These are phyloP conservation scores for Crucibulum laeve DNA, from an alignment of 768 basidiomycete species.

Conservation along the genomic window DNA sequence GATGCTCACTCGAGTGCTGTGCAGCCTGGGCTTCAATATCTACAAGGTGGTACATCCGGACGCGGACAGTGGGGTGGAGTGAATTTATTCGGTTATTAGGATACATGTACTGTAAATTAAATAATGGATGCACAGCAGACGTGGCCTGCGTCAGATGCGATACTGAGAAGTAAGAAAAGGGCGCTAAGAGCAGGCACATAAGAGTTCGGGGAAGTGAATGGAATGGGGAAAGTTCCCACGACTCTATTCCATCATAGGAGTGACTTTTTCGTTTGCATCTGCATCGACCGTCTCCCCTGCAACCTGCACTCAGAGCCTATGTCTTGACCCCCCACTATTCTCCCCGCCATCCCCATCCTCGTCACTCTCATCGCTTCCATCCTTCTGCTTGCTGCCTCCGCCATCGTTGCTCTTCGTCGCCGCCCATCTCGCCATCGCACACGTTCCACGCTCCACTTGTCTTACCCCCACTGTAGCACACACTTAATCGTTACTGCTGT, in stretches of 20 bases:
- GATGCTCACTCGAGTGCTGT: constrained; percentile 8
- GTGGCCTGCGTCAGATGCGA: too few relatives aligned
- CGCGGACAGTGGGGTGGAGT: constrained; percentile 13
- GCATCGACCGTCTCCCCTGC: too few relatives aligned
- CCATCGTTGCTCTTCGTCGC: neutral
- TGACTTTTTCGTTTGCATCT: constrained; percentile 8
- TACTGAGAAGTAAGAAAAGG: too few relatives aligned
- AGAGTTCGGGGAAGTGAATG: too few relatives aligned
- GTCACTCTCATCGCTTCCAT: constrained; percentile 2
- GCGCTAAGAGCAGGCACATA: too few relatives aligned
- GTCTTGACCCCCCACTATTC: constrained; percentile 15
- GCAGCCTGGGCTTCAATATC: constrained; percentile 76
- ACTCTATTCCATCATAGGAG: constrained; percentile 12
- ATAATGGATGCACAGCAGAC: neutral
- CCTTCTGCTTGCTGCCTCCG: constrained; percentile 1
- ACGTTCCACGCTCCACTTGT: constrained; percentile 10
- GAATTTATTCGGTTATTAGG: constrained; percentile 12
- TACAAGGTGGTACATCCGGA: constrained; percentile 51
- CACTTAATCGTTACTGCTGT: too few relatives aligned
- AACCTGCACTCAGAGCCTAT: constrained; percentile 18
- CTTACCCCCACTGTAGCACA: too few relatives aligned
- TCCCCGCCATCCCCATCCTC: constrained; percentile 1
- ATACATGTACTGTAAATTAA: neutral
- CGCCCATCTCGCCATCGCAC: neutral
- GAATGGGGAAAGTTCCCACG: constrained; percentile 38